These are phyloP conservation scores for Aotearoamyces nothofagi DNA, from an alignment of 2,329 filamentous ascomycete species.

Conservation along the genomic window DNA sequence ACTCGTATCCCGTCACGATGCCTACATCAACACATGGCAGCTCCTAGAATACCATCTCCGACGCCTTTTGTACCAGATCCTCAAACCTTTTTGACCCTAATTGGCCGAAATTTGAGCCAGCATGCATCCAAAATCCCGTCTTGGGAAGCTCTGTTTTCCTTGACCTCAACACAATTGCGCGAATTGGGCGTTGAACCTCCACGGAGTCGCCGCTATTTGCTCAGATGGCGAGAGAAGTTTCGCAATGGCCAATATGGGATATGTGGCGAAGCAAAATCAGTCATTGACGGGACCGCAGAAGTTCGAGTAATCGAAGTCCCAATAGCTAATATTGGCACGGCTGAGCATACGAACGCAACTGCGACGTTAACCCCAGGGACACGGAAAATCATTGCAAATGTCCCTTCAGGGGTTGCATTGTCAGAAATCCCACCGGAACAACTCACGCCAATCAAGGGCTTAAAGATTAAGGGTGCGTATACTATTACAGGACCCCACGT, in stretches of 20 bases:
- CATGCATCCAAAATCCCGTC: constrained; percentile 77
- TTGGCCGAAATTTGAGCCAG: constrained; percentile 72
- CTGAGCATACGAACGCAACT: constrained; percentile 23
- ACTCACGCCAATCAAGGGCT: constrained; percentile 41
- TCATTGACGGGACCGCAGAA: constrained; percentile 39
- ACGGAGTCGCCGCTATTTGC: constrained; percentile 65
- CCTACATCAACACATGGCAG: constrained; percentile 23
- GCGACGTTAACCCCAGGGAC: constrained; percentile 37
- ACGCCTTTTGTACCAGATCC: constrained; percentile 81
- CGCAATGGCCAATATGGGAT: constrained; percentile 62
- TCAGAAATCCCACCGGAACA: constrained; percentile 21
- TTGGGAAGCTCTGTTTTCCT: constrained; percentile 81
- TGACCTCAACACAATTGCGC: constrained; percentile 62
- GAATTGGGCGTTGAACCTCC: constrained; percentile 79
- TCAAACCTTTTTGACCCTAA: constrained; percentile 73
- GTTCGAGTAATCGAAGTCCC: constrained; percentile 30
- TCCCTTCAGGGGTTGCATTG: constrained; percentile 27
- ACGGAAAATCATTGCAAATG: constrained; percentile 39
- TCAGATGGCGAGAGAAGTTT: constrained; percentile 81
- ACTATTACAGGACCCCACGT: constrained; percentile 65
- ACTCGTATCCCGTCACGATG: constrained; percentile 17
- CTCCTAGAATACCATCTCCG: constrained; percentile 42
- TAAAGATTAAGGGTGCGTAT: constrained; percentile 52
- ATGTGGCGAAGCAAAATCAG: constrained; percentile 67
- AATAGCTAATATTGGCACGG: constrained; percentile 1